Evolutionary conservation across 345 rosid genomes (phyloP), one percentile per base, ranked within the genome.

Genomic region (Salix arbutifolia): DNA sequence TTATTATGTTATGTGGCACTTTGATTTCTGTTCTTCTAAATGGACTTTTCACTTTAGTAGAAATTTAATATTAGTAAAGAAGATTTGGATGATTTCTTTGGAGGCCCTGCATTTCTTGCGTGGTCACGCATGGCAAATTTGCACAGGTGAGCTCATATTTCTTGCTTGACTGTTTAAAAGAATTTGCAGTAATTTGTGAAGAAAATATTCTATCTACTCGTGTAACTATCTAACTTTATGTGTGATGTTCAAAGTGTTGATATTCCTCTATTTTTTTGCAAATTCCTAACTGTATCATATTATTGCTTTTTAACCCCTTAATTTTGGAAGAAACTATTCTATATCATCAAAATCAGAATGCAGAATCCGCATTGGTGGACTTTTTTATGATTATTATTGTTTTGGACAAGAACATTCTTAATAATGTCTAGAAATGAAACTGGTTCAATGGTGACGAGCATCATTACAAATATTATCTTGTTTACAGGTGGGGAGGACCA

Each of bases 31-130:
- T 74, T 30, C 64, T 56, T 73, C 70, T 81, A 73, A 40, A 53
- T 77, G 31, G 74, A 13, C 37, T 60, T 21, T 74, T 74, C 42
- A 70, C 78, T 76, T 70, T 60, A 78, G 77, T 88, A 91, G 91
- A 88, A 84, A 78, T 89, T 84, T 76, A 89, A 91, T 76, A 78
- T 87, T 21, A 87, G 89, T 78, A 78, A 26, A 31, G 83, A 85
- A 58, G 85, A 89, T 66, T 77, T 91, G 86, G 89, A 85, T 82
- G 85, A 86, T 79, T 89, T 91, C 82, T 91, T 91, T 77, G 91
- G 92, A 66, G 95, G 95, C 33, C 95, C 95, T 70, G 95, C 88
- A 75, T 91, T 91, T 88, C 91, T 91, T 67, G 91, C 95, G 26
- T 89, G 95, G 95, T 89, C 89, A 42, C 92, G 91, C 37, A 91